These are phyloP conservation scores for Pezicula carpinea DNA, from an alignment of 2,329 filamentous ascomycete species.

Conservation along the genomic window DNA sequence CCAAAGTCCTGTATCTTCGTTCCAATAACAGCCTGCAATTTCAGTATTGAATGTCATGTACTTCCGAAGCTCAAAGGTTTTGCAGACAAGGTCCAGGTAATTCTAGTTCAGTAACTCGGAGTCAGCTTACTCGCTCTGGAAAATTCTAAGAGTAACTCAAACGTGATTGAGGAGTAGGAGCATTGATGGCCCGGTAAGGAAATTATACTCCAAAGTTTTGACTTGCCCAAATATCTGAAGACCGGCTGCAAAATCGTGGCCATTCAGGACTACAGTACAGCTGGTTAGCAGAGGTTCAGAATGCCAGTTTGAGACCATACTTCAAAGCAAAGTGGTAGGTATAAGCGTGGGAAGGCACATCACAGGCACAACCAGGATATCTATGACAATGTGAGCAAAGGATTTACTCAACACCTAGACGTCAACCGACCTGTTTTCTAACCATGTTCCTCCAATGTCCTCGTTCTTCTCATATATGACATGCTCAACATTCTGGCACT, in stretches of 20 bases:
- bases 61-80: slow-evolving; percentile 43
- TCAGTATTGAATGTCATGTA: slow-evolving; percentile 48
- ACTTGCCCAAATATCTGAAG: slow-evolving; percentile 56
- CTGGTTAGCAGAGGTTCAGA: background rate
- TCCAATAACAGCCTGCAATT: slow-evolving; percentile 42
- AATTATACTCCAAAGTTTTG: too few species aligned
- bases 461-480: slow-evolving; percentile 43
- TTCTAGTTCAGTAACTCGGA: too few species aligned
- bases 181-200: too few species aligned
- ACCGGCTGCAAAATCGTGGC: slow-evolving; percentile 50
- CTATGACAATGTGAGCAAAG: slow-evolving; percentile 6
- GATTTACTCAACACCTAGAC: too few species aligned
- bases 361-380: slow-evolving; percentile 51
- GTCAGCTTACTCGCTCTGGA: too few species aligned
- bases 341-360: slow-evolving; percentile 23
- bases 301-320: slow-evolving; percentile 1
- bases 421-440: slow-evolving; percentile 31
- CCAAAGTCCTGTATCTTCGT: slow-evolving; percentile 44
- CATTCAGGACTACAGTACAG: slow-evolving; percentile 36
- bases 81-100: slow-evolving; percentile 43
- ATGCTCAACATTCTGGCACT: slow-evolving; percentile 36
- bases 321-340: slow-evolving; percentile 56
- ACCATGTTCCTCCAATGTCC: slow-evolving; percentile 40
- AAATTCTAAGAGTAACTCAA: too few species aligned
- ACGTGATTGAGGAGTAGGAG: too few species aligned